Conservation (phyloP, 176 grass and related monocot species). For the Juncus effusus region DNA sequence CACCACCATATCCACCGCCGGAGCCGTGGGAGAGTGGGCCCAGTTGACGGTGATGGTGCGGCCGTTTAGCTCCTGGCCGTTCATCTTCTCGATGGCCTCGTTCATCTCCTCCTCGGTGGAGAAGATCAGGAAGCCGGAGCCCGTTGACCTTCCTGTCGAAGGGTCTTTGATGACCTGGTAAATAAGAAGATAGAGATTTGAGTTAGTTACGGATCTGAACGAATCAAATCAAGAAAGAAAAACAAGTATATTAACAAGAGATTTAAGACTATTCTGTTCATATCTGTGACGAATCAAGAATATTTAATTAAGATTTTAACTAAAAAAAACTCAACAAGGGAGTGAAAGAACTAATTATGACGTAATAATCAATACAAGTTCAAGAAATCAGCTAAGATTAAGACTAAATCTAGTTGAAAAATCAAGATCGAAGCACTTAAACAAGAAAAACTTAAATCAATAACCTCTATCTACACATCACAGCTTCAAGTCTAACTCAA, state of each 20-base stretch:
- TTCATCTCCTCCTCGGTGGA: slow-evolving; percentile 61
- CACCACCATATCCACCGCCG: slow-evolving; percentile 25
- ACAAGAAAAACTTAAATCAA: not conserved
- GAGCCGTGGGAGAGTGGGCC: slow-evolving; percentile 56
- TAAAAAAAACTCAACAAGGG: no score
- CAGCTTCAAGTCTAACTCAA: no score
- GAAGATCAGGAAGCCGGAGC: slow-evolving; percentile 93
- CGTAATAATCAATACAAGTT: not conserved
- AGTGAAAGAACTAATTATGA: not conserved
- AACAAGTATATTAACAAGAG: not conserved
- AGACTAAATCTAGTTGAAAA: not conserved
- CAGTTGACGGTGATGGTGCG: slow-evolving; percentile 92
- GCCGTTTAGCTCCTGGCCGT: slow-evolving; percentile 70
- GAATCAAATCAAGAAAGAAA: not conserved
- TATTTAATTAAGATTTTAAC: no score
- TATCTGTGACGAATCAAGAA: no score
- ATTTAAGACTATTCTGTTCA: not conserved
- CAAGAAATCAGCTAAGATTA: not conserved
- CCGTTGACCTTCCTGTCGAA: slow-evolving; percentile 74
- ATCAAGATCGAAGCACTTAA: not conserved
- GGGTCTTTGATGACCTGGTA: slow-evolving; percentile 82
- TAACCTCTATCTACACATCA: no score
- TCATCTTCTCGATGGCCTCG: slow-evolving; percentile 83
- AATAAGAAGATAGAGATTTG: not conserved
- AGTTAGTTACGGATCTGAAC: slow-evolving; percentile 6